phyloP scores from a whole-genome alignment of 2,329 filamentous ascomycete species.

The Saccharata proteae region DNA sequence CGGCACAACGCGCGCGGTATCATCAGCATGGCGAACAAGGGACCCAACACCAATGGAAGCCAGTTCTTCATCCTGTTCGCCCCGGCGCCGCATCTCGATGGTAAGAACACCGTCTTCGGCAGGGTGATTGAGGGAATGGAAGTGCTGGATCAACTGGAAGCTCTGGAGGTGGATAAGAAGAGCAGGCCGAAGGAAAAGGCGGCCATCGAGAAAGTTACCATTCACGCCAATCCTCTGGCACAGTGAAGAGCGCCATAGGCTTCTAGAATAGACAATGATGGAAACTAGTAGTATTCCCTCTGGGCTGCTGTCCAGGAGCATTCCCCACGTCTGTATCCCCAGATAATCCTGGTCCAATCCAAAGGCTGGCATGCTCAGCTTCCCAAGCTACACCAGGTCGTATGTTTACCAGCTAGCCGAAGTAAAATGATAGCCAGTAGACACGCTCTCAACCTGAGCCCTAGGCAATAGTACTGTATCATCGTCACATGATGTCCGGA shows the following conservation, averaged over 20 bases:
- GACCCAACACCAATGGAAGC: slow-evolving; percentile 59
- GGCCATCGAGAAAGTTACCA: slow-evolving; percentile 55
- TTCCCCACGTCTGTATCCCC: too few relatives aligned
- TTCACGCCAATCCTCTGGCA: slow-evolving; percentile 72
- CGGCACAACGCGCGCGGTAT: slow-evolving; percentile 57
- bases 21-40: slow-evolving; percentile 70
- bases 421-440: too few relatives aligned
- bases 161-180: slow-evolving; percentile 64
- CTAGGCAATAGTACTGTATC: too few relatives aligned
- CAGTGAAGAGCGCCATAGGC: slow-evolving; percentile 27
- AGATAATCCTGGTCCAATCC: too few relatives aligned
- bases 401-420: too few relatives aligned
- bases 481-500: too few relatives aligned
- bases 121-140: slow-evolving; percentile 46
- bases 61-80: slow-evolving; percentile 77
- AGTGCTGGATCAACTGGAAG: slow-evolving; percentile 61
- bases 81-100: slow-evolving; percentile 68
- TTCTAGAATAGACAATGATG: too few relatives aligned
- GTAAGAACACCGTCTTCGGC: slow-evolving; percentile 75
- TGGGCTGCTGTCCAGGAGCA: too few relatives aligned
- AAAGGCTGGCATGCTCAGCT: too few relatives aligned
- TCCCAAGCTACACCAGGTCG: too few relatives aligned
- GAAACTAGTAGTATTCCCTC: too few relatives aligned
- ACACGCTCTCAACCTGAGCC: too few relatives aligned
- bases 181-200: slow-evolving; percentile 56